phyloP scores from a whole-genome alignment of 202 grass and related monocot genomes.

The Setaria italica region DNA sequence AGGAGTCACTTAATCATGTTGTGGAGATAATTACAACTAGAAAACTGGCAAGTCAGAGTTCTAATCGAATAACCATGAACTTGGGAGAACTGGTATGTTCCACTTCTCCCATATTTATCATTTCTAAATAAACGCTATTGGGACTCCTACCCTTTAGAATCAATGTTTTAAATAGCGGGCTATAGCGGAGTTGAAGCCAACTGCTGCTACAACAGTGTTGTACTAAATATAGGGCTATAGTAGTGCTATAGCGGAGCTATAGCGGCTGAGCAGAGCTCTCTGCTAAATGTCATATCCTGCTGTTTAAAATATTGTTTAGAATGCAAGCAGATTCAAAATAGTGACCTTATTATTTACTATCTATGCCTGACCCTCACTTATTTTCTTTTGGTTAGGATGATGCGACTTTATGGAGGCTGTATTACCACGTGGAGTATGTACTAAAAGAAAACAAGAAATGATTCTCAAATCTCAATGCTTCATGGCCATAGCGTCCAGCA shows the following conservation, averaged over 20 bases:
- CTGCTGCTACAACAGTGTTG: too few relatives aligned
- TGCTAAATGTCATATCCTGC: too few relatives aligned
- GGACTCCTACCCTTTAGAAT: neutral
- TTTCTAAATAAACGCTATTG: neutral
- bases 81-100: slow-evolving; percentile 65
- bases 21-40: slow-evolving; percentile 58
- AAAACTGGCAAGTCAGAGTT: slow-evolving; percentile 48
- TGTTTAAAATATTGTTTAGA: too few relatives aligned
- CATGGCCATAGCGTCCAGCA: neutral
- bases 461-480: slow-evolving; percentile 19
- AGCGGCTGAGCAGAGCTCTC: too few relatives aligned
- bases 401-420: slow-evolving; percentile 75
- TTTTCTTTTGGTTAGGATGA: slow-evolving; percentile 63
- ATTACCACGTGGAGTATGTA: slow-evolving; percentile 67
- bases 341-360: neutral
- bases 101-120: neutral
- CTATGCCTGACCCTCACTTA: neutral
- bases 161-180: too few relatives aligned
- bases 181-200: too few relatives aligned
- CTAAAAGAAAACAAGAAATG: slow-evolving; percentile 54
- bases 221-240: too few relatives aligned
- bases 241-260: too few relatives aligned
- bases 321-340: neutral
- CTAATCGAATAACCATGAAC: slow-evolving; percentile 61
- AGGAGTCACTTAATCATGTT: slow-evolving; percentile 54